Percentiles rank a stretch among this genome's conserved stretches.
phyloP scores from a whole-genome alignment of 2,329 filamentous ascomycete species.

The Apiospora marii region DNA sequence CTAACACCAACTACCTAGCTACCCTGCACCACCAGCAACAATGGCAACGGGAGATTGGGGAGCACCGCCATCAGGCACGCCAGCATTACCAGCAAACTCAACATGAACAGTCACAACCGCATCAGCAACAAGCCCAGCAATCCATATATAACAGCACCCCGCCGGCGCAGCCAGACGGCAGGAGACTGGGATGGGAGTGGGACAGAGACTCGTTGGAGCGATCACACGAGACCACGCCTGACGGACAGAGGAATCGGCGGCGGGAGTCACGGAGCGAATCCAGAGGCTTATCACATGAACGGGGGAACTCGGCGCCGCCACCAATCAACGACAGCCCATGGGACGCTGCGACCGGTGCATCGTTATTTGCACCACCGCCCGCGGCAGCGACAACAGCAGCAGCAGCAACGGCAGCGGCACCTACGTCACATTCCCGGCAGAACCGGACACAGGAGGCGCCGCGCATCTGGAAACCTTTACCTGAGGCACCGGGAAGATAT shows the following conservation, averaged over 20 bases:
- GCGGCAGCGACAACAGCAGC: not conserved
- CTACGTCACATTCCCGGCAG: slow-evolving; percentile 24
- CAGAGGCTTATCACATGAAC: slow-evolving; percentile 47
- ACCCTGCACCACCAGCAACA: slow-evolving; percentile 39
- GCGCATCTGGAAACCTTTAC: slow-evolving; percentile 52
- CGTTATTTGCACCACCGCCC: slow-evolving; percentile 34
- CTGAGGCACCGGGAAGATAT: slow-evolving; percentile 47
- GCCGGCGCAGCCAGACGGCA: slow-evolving; percentile 29
- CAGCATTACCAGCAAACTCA: slow-evolving; percentile 27
- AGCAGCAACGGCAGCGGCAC: not conserved
- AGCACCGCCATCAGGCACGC: slow-evolving; percentile 25
- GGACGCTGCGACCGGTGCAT: slow-evolving; percentile 47
- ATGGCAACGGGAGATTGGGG: slow-evolving; percentile 34
- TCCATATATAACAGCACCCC: slow-evolving; percentile 16
- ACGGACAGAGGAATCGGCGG: slow-evolving; percentile 17
- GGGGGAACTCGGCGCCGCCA: slow-evolving; percentile 59
- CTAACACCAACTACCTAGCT: slow-evolving; percentile 54
- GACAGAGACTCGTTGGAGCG: slow-evolving; percentile 9
- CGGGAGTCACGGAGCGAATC: slow-evolving; percentile 34
- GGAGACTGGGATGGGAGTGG: slow-evolving; percentile 24
- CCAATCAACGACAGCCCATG: slow-evolving; percentile 56
- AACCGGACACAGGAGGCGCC: slow-evolving; percentile 31
- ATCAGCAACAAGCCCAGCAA: slow-evolving; percentile 28
- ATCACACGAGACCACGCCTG: not conserved
- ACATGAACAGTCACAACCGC: slow-evolving; percentile 29